These are phyloP conservation scores for Astrephomene gubernaculifera DNA, from an alignment of 139 green algal genomes.

Conservation along the genomic window DNA sequence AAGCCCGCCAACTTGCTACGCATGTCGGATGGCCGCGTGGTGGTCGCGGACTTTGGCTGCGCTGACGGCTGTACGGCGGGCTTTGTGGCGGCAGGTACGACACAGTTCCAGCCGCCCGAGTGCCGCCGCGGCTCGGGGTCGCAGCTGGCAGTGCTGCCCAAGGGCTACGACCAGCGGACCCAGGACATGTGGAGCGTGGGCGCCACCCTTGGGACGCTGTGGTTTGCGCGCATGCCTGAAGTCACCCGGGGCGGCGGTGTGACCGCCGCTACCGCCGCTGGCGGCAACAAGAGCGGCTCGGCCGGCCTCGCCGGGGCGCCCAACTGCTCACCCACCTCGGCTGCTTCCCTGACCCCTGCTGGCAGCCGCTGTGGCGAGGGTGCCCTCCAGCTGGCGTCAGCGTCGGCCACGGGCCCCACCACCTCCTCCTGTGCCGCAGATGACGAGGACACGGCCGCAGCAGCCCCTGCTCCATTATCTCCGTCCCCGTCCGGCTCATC, in stretches of 20 bases:
- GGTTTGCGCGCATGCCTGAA: neutral
- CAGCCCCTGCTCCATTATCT: neutral
- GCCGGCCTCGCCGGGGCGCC: too few species aligned
- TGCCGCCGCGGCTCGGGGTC: conserved; percentile 1
- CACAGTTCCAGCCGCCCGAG: conserved; percentile 33
- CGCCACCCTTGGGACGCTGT: conserved; percentile 10
- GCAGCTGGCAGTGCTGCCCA: conserved; percentile 28
- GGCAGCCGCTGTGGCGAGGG: too few species aligned
- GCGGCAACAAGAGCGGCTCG: too few species aligned
- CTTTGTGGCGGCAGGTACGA: conserved; percentile 24
- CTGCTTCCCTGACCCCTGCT: too few species aligned
- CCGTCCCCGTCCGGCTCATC: too few species aligned
- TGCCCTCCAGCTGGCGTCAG: neutral
- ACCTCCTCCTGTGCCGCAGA: too few species aligned
- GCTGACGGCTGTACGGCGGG: conserved; percentile 9
- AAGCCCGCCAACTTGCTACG: conserved; percentile 39
- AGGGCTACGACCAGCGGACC: conserved; percentile 36
- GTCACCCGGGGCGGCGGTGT: neutral
- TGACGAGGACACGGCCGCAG: neutral
- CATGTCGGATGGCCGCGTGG: conserved; percentile 24
- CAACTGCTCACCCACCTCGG: too few species aligned
- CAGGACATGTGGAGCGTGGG: conserved; percentile 42
- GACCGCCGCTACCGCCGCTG: too few species aligned
- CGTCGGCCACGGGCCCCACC: neutral
- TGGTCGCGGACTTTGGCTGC: conserved; percentile 26